phyloP scores from a whole-genome alignment of 1,139 yeast species.

The Saccharomyces hybrid region DNA sequence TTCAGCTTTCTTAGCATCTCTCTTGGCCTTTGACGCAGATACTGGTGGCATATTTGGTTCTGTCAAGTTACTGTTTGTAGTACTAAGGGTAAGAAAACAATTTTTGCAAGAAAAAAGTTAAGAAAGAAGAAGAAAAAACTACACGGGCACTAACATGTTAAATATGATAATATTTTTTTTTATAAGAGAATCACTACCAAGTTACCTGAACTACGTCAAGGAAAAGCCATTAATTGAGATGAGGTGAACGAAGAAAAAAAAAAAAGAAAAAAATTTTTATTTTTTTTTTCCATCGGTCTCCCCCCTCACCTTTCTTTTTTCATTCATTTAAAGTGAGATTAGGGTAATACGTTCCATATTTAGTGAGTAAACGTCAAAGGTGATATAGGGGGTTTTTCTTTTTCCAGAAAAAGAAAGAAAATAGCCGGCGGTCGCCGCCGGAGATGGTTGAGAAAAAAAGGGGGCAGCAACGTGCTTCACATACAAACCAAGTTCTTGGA shows the following conservation, averaged over 20 bases:
- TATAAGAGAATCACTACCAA: background rate
- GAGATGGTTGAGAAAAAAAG: background rate
- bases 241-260: background rate
- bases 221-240: background rate
- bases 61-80: background rate
- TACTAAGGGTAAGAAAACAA: background rate
- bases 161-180: background rate
- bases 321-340: background rate
- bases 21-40: constrained; percentile 92
- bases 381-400: background rate
- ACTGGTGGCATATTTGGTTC: constrained; percentile 30
- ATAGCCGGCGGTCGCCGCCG: background rate
- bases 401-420: background rate
- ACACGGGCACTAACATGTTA: background rate
- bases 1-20: constrained; percentile 95
- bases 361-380: background rate
- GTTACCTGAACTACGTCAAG: background rate
- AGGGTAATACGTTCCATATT: background rate
- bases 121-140: background rate
- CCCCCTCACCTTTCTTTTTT: background rate
- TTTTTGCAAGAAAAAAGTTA: background rate
- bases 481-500: background rate
- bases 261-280: background rate
- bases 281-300: background rate
- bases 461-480: background rate